Base-by-base conservation (phyloP, 176 grass and related monocot species). In the Puccinellia tenuiflora region DNA sequence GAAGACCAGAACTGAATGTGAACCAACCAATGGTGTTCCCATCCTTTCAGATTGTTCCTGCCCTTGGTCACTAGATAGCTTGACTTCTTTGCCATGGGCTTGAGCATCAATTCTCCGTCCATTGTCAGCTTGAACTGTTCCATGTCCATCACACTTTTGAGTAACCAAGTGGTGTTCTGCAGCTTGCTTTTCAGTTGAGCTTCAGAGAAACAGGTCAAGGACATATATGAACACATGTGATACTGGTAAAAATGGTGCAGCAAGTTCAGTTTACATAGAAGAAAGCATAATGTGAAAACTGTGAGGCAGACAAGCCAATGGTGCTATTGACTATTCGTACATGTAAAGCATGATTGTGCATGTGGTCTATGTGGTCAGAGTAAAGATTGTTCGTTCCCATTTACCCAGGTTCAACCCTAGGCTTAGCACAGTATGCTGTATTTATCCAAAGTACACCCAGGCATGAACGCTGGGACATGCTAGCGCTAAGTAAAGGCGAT, bases 221-320 rank as follows among this genome's bases (percentile, higher is more conserved):
- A 78, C 76, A 90, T 76, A n/a, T n/a, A 64, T 89, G 87, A 89
- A 85, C 70, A 89, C 59, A 89, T 80, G 82, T 81, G 76, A 80
- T 80, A 88, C 68, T 80, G 81, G 57, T 84, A 76, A 84, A 84
- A 84, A 67, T 7, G 47, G 66, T 84, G 57, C 68, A 68, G 68
- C 46, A 87, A 75, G 62, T 76, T 77, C 77, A 85, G 72, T 61
- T 81, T 59, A 34, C 29, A 85, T n/a, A 70, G 29, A 56, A 90
- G 43, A 66, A 40, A 50, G 60, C 76, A 60, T 56, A 78, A n/a
- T n/a, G n/a, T 39, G 26, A 82, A 75, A 68, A 74, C 47, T 25
- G 30, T 59, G 79, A 42, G 70, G 59, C 34, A 79, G 18, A 75
- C 42, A 83, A 84, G 34, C n/a, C 7, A 25, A 55, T 73, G 66